These are phyloP conservation scores for Stephanodiscus triporus DNA, from an alignment of 108 stramenopile species.

Conservation along the genomic window DNA sequence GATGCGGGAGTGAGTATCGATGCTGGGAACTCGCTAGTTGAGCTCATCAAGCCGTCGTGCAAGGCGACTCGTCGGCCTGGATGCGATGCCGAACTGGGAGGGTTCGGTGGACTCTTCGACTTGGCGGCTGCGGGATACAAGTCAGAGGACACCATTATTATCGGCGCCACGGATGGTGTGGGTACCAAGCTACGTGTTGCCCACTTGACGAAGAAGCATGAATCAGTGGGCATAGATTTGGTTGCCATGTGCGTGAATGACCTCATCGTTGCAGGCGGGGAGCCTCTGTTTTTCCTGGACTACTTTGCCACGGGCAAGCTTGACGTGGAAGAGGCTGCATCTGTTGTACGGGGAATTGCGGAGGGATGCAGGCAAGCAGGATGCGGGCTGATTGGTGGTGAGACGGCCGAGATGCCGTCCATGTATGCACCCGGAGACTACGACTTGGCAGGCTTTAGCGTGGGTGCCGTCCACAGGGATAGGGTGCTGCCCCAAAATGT, in stretches of 20 bases:
- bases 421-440: conserved; percentile 98
- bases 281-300: conserved; percentile 98
- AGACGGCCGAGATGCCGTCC: conserved; percentile 99
- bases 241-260: conserved; percentile 99
- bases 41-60: conserved; percentile 95
- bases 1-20: conserved; percentile 98
- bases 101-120: conserved; percentile 97
- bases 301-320: conserved; percentile 97
- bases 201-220: conserved; percentile 79
- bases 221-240: conserved; percentile 93
- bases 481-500: conserved; percentile 86
- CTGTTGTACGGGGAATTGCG: conserved; percentile 94
- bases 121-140: conserved; percentile 93
- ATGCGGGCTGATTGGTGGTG: conserved; percentile 97
- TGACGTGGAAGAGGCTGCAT: conserved; percentile 89
- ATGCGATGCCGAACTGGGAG: conserved; percentile 96
- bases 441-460: conserved; percentile 97
- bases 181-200: conserved; percentile 98
- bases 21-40: conserved; percentile 94
- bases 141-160: conserved; percentile 89
- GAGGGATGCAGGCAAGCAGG: conserved; percentile 94
- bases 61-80: conserved; percentile 91
- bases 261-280: conserved; percentile 94
- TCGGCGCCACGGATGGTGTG: conserved; percentile 98
- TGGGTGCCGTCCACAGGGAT: conserved; percentile 92